phyloP scores from a whole-genome alignment of 2,329 filamentous ascomycete genomes.

The Penicillium sp. region DNA sequence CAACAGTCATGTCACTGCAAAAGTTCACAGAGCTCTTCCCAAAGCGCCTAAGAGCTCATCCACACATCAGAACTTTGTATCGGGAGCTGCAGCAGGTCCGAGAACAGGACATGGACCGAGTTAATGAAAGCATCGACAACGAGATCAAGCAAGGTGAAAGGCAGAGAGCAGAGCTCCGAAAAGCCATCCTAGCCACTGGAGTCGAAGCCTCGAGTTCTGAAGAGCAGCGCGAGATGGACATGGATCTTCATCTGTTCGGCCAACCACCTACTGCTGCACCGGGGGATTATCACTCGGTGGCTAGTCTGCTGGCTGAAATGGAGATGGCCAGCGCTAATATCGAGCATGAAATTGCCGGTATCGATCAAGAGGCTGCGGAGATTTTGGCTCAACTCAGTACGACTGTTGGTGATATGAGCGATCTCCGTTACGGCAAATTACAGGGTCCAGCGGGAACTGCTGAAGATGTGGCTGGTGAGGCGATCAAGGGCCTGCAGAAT shows the following conservation, averaged over 20 bases:
- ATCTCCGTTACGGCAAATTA: conserved; percentile 77
- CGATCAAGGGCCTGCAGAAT: conserved; percentile 64
- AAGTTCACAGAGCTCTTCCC: conserved; percentile 79
- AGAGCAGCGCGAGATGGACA: conserved; percentile 43
- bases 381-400: conserved; percentile 63
- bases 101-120: conserved; percentile 65
- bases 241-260: conserved; percentile 62
- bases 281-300: conserved; percentile 59
- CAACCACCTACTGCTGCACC: conserved; percentile 39
- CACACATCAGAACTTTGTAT: conserved; percentile 70
- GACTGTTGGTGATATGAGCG: conserved; percentile 72
- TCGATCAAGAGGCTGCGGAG: conserved; percentile 64
- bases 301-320: conserved; percentile 67
- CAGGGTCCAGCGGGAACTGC: conserved; percentile 54
- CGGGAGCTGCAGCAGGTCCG: conserved; percentile 76
- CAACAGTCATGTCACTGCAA: conserved; percentile 69
- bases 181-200: conserved; percentile 31
- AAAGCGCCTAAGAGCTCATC: conserved; percentile 61
- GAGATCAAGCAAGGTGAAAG: conserved; percentile 39
- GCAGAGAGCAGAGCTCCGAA: conserved; percentile 41
- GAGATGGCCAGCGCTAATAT: conserved; percentile 65
- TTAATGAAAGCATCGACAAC: conserved; percentile 55
- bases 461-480: conserved; percentile 61
- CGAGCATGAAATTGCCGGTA: conserved; percentile 64
- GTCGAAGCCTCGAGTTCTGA: conserved; percentile 35